Evolutionary conservation across 2,329 filamentous ascomycete genomes (phyloP), one percentile per base, ranked within the genome.

Genomic region (Phyllosticta capitalensis): DNA sequence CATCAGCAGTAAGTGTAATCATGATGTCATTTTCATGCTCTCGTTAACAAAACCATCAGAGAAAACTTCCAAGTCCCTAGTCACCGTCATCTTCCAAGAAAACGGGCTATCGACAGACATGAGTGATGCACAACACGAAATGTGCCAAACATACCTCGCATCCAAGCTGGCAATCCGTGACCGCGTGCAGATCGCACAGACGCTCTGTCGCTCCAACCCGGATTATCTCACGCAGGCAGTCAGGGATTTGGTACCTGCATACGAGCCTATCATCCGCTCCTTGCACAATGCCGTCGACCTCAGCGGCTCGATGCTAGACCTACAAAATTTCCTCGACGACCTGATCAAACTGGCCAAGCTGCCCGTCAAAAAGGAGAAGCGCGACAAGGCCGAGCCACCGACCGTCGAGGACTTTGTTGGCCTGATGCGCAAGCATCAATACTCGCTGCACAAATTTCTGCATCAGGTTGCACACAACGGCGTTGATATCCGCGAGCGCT

Each of bases 241-340:
- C 54, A 80, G 82, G 28, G 86, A 90, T 60, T 71, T 79, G 0
- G 81, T 91, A 5, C 76, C 79, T 0, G 85, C 86, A 1, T 89
- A 88, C 64, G 88, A 91, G 56, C 87, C 87, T 0, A 83, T 91
- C 61, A 89, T 94, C 59, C 80, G 88, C 21, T 75, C 79, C 2
- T 76, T 92, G 6, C 89, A 92, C 68, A 81, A 88, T 58, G 81
- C 82, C 1, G 81, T 91, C 22, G 86, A 92, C 66, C 78, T 92
- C 5, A 83, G 83, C 33, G 84, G 84, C 48, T 87, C 89, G 20
- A 71, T 92, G 6, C 79, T 80, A 45, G 84, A 89, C 38, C 76
- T 82, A 1, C 84, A 92, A 68, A 76, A 74, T 9, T 91, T 94
- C 66, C 69, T 92, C 21, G 81, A 82, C 5, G 88, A 91, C 63